Evolutionary conservation across 352 stramenopile species (phyloP), one percentile per base, ranked within the genome.

Genomic region (Phytophthora sp.): DNA sequence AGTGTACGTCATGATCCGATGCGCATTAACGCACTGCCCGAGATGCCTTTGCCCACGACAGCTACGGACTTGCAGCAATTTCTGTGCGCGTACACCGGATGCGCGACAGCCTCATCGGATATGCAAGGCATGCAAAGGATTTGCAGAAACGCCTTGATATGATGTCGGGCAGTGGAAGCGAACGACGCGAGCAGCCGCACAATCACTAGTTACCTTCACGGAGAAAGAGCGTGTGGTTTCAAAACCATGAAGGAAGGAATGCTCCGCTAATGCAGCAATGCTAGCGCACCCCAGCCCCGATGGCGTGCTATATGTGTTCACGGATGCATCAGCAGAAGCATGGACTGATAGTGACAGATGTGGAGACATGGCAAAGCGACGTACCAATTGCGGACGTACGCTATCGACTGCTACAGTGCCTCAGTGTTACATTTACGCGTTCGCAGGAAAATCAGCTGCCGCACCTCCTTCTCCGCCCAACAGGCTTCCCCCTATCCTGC

Each of bases 281-380:
- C 15, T 63, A 16, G 41, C 29, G 21, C 55, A 60, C 18, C 52
- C 26, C 9, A 60, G 52, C 27, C 26, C 3, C 5, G 27, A 51
- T 38, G 39, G 52, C 9, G 54, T 54, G 1, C 33, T 54, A 1
- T 47, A 12, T 3, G 39, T 47, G 29, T 62, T 54, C 42, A 38
- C 54, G 1, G 54, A 54, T 29, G 54, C 54, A 27, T 54, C 41
- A 4, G 41, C 13, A 20, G 23, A 21, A 7, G 54, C 18, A 1
- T 54, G 54, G 41, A 46, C 29, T 15, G 0, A 62, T 46, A 12
- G 39, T 62, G 41, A 51, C 53, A 7, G 26, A 61, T 7, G 42
- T 62, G 39, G 7, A 38, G 5, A 27, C n/a, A 20, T 62, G 54
- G 41, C 4, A 57, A 35, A 6, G 4, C 24, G 21, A 38, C 2